A percentile compares a stretch with the other conserved stretches of the same genome.
These are phyloP conservation scores for Carex parvula DNA, from an alignment of 176 grass and related monocot genomes.

Conservation along the genomic window DNA sequence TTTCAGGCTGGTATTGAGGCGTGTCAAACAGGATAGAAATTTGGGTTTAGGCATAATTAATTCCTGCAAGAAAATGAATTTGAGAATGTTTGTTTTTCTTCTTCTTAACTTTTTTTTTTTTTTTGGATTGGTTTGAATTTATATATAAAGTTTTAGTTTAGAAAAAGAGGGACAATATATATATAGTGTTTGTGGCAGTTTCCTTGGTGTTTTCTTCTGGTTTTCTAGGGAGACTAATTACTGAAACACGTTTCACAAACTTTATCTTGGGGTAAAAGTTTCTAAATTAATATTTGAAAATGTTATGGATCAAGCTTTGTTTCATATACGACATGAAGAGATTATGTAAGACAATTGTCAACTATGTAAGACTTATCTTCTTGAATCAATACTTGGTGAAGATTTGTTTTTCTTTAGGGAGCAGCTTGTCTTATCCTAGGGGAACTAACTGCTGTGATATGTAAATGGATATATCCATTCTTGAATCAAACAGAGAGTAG, in stretches of 20 bases:
- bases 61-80: not conserved
- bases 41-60: slow-evolving; percentile 13
- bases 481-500: not conserved
- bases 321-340: not conserved
- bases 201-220: not conserved
- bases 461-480: not conserved
- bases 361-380: not conserved
- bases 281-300: not conserved
- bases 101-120: not conserved
- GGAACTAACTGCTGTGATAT: not conserved
- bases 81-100: not conserved
- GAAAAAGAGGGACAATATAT: not conserved
- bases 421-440: not conserved
- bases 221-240: not conserved
- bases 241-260: not conserved
- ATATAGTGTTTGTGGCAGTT: not conserved
- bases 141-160: not conserved
- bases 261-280: too few species aligned
- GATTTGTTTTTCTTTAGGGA: not conserved
- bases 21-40: not conserved
- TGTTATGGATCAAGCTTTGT: not conserved
- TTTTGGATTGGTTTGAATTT: not conserved
- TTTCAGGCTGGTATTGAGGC: not conserved
- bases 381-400: not conserved
- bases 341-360: not conserved